These are phyloP conservation scores for Truncatella angustata DNA, from an alignment of 2,329 filamentous ascomycete species.

Conservation along the genomic window DNA sequence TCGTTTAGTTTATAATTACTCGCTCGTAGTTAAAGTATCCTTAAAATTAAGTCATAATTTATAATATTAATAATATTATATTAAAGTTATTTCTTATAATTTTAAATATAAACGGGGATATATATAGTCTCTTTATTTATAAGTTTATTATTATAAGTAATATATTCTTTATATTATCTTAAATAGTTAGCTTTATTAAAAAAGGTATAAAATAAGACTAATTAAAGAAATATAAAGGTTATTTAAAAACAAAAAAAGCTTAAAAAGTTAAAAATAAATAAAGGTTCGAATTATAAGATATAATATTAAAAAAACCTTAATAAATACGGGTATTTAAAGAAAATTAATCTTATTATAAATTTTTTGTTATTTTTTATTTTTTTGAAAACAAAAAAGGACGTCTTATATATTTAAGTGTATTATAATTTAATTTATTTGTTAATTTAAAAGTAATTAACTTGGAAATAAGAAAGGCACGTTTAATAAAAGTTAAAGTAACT, in stretches of 20 bases:
- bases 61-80: constrained; percentile 4
- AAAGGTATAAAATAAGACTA: no score
- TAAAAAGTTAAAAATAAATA: not conserved
- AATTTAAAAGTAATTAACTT: not conserved
- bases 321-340: no score
- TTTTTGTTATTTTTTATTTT: not conserved
- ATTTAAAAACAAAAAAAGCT: no score
- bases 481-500: no score
- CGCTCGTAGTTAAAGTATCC: constrained; percentile 2
- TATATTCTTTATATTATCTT: not conserved
- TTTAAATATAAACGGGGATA: not conserved
- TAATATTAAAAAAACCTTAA: not conserved
- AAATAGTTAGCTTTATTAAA: no score
- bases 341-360: no score
- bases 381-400: no score
- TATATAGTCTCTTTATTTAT: constrained; percentile 1
- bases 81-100: not conserved
- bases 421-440: no score
- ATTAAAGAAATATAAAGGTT: no score
- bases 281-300: no score
- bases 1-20: constrained; percentile 3
- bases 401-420: not conserved
- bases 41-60: constrained; percentile 2
- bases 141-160: not conserved
- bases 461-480: no score